Conservation (phyloP, 768 basidiomycete genomes). For the Strobilomyces confusus region DNA sequence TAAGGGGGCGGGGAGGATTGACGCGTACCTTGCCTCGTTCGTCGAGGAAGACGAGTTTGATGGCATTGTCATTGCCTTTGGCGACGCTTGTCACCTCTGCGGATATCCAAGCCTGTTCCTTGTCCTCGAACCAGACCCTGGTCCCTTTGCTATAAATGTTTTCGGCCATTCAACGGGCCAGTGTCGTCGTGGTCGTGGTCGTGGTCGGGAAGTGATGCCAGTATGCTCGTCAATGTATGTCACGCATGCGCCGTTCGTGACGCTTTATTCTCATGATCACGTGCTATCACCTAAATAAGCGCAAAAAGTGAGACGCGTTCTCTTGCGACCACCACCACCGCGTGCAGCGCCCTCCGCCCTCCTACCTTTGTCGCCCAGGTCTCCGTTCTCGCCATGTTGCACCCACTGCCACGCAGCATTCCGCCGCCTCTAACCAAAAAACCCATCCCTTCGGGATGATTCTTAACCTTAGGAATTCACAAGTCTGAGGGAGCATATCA, state of each 20-base stretch:
- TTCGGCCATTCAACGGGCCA: slow-evolving; percentile 76
- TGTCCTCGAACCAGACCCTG: slow-evolving; percentile 91
- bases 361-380: slow-evolving; percentile 47
- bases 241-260: slow-evolving; percentile 9
- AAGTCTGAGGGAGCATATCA: slow-evolving; percentile 30
- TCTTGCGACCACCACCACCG: slow-evolving; percentile 5
- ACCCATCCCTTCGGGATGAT: slow-evolving; percentile 45
- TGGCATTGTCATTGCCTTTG: slow-evolving; percentile 63
- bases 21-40: slow-evolving; percentile 82
- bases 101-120: slow-evolving; percentile 91
- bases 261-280: slow-evolving; percentile 16
- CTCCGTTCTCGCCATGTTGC: slow-evolving; percentile 30
- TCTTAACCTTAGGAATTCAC: slow-evolving; percentile 58
- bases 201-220: slow-evolving; percentile 15
- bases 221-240: background rate
- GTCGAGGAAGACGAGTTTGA: slow-evolving; percentile 83
- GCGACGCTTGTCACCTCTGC: slow-evolving; percentile 72
- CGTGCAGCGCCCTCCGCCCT: slow-evolving; percentile 18
- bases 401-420: slow-evolving; percentile 28
- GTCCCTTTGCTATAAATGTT: slow-evolving; percentile 90
- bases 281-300: slow-evolving; percentile 21
- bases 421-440: slow-evolving; percentile 47
- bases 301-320: slow-evolving; percentile 7
- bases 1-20: slow-evolving; percentile 8
- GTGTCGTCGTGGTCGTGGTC: slow-evolving; percentile 18